These are phyloP conservation scores for Salvia sclarea DNA, from an alignment of 305 asterid species.

Conservation along the genomic window DNA sequence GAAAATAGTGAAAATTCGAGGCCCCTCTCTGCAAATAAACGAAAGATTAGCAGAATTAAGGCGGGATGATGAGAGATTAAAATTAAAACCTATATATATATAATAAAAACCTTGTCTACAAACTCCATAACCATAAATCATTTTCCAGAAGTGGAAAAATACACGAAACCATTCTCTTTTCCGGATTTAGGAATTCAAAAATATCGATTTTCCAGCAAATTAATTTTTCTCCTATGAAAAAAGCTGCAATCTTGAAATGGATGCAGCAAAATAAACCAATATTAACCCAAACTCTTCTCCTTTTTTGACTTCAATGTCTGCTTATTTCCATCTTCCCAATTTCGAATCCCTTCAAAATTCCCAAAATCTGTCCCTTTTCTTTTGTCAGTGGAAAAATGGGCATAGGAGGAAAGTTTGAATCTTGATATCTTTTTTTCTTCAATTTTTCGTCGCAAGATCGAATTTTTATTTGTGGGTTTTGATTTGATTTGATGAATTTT, in stretches of 20 bases:
- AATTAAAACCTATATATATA: constrained; percentile 17
- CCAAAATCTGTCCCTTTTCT: neutral
- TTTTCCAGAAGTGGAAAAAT: constrained; percentile 44
- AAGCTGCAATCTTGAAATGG: constrained; percentile 33
- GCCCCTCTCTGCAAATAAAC: constrained; percentile 7
- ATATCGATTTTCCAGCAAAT: constrained; percentile 29
- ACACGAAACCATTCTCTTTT: constrained; percentile 34
- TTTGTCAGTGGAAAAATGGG: constrained; percentile 17
- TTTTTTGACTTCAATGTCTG: constrained; percentile 19
- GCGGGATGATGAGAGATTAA: constrained; percentile 62
- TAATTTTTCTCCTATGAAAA: constrained; percentile 32
- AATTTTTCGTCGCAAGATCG: constrained; percentile 4
- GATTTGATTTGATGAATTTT: constrained; percentile 23
- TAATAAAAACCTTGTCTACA: constrained; percentile 27
- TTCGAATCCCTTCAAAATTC: neutral
- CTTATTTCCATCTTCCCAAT: constrained; percentile 7
- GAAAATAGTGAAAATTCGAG: neutral
- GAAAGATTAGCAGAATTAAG: constrained; percentile 50
- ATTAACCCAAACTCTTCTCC: constrained; percentile 3
- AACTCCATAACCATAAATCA: constrained; percentile 10
- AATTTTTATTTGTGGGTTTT: too few relatives aligned
- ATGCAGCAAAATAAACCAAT: constrained; percentile 17
- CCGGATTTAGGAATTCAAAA: constrained; percentile 31
- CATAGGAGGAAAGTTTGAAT: constrained; percentile 17
- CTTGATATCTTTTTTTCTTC: constrained; percentile 1